Evolutionary conservation across 192 early-diverging fungal genomes (phyloP).

Genomic region (Coemansia aciculifera): DNA sequence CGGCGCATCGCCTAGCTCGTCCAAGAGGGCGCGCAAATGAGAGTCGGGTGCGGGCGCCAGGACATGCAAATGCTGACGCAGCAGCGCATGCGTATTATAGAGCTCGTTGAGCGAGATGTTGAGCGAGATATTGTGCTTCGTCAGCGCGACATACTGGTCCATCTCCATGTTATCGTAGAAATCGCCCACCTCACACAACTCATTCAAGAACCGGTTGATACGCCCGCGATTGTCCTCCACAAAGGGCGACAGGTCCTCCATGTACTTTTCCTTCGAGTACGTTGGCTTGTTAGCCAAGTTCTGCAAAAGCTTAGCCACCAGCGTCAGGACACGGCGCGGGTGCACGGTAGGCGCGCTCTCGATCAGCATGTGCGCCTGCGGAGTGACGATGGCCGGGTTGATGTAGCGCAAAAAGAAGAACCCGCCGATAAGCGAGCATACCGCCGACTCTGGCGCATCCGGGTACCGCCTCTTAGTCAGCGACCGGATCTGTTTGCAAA

Average conservation of each 20-base stretch:
- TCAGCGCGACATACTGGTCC: slow-evolving; percentile 96
- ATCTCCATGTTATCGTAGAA: slow-evolving; percentile 97
- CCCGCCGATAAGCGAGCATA: slow-evolving; percentile 94
- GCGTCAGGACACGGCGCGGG: slow-evolving; percentile 84
- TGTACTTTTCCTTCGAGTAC: slow-evolving; percentile 89
- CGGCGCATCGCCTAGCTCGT: slow-evolving; percentile 74
- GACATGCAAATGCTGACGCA: slow-evolving; percentile 79
- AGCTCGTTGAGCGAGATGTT: slow-evolving; percentile 94
- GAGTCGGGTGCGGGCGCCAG: slow-evolving; percentile 79
- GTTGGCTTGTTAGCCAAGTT: slow-evolving; percentile 93
- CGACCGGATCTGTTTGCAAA: slow-evolving; percentile 95
- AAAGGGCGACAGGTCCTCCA: slow-evolving; percentile 87
- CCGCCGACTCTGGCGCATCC: slow-evolving; percentile 80
- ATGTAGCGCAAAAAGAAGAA: slow-evolving; percentile 97
- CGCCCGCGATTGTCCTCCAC: slow-evolving; percentile 83
- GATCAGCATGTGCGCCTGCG: slow-evolving; percentile 91
- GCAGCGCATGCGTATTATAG: slow-evolving; percentile 84
- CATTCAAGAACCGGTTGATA: slow-evolving; percentile 86
- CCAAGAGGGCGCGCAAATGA: slow-evolving; percentile 75
- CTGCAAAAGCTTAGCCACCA: slow-evolving; percentile 93
- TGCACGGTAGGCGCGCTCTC: slow-evolving; percentile 76
- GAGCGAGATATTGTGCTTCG: slow-evolving; percentile 86
- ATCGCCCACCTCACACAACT: slow-evolving; percentile 91
- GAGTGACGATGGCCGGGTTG: slow-evolving; percentile 97
- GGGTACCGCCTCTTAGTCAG: slow-evolving; percentile 93